These are phyloP conservation scores for Hirsutella thompsonii DNA, from an alignment of 2,329 filamentous ascomycete genomes.

Conservation along the genomic window DNA sequence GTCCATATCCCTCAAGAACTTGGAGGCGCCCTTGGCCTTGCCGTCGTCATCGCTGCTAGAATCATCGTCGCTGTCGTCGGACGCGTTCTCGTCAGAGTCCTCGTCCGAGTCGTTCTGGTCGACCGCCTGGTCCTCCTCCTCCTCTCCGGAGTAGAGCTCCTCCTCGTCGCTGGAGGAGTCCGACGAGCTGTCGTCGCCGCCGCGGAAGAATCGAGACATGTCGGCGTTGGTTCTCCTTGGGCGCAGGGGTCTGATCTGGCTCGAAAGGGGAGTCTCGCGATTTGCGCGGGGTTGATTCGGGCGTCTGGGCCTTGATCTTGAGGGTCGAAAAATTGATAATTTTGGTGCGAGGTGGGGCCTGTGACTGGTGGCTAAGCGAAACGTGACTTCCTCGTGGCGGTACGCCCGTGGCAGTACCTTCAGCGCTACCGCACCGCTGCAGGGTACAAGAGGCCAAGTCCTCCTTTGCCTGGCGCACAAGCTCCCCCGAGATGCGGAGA, in stretches of 20 bases:
- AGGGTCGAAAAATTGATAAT: conserved; percentile 24
- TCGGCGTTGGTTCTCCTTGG: conserved; percentile 24
- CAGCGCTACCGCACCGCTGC: neutral
- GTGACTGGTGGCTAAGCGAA: conserved; percentile 25
- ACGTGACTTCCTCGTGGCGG: neutral
- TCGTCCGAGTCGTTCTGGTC: conserved; percentile 22
- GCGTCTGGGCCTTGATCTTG: conserved; percentile 9
- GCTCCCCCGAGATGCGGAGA: neutral
- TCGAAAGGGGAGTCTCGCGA: conserved; percentile 12
- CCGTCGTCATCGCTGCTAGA: conserved; percentile 53
- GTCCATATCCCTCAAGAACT: conserved; percentile 67
- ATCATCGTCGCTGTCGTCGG: conserved; percentile 39
- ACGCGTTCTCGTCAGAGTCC: conserved; percentile 28
- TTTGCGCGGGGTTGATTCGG: conserved; percentile 22
- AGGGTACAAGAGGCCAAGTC: too few relatives aligned
- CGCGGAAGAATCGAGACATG: conserved; percentile 96
- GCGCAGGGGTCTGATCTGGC: conserved; percentile 4
- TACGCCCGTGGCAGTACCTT: neutral
- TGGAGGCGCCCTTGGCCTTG: conserved; percentile 57
- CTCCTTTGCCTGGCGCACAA: neutral
- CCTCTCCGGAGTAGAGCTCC: conserved; percentile 61
- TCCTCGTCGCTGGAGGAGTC: conserved; percentile 96
- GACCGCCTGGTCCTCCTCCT: conserved; percentile 29
- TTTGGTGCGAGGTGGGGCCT: conserved; percentile 29
- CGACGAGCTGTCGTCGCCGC: conserved; percentile 82